Conservation (phyloP, 306 rosid species). For the Casuarina glauca region DNA sequence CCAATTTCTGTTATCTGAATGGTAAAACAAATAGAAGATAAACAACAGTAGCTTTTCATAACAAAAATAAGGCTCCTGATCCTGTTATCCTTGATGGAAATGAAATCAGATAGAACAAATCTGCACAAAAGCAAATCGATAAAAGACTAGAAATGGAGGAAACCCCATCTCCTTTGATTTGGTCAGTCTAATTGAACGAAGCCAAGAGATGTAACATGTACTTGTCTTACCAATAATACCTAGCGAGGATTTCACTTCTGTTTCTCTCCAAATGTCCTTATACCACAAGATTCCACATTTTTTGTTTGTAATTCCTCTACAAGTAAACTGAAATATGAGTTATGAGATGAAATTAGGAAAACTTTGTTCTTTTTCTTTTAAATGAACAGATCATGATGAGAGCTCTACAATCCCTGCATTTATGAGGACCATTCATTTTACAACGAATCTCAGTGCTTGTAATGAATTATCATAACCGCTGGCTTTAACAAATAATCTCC, state of each 20-base stretch:
- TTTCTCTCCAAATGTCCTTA: background rate
- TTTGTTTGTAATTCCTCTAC: background rate
- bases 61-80: background rate
- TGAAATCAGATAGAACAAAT: background rate
- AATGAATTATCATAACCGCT: background rate
- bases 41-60: background rate
- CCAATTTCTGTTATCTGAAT: conserved; percentile 23
- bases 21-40: background rate
- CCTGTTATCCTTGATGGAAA: background rate
- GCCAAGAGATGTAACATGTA: background rate
- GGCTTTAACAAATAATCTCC: background rate
- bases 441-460: background rate
- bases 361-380: too few species aligned
- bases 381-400: background rate
- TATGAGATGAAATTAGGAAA: background rate
- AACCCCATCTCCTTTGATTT: background rate
- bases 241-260: background rate
- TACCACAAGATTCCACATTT: background rate
- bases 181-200: background rate
- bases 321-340: background rate
- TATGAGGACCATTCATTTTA: too few species aligned
- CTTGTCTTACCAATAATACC: background rate
- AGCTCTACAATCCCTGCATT: background rate
- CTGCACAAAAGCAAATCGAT: background rate
- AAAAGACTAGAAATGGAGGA: background rate